Percentiles rank a stretch among this genome's conserved stretches.
phyloP scores from a whole-genome alignment of 768 basidiomycete genomes.

The Sarcomyxa edulis region DNA sequence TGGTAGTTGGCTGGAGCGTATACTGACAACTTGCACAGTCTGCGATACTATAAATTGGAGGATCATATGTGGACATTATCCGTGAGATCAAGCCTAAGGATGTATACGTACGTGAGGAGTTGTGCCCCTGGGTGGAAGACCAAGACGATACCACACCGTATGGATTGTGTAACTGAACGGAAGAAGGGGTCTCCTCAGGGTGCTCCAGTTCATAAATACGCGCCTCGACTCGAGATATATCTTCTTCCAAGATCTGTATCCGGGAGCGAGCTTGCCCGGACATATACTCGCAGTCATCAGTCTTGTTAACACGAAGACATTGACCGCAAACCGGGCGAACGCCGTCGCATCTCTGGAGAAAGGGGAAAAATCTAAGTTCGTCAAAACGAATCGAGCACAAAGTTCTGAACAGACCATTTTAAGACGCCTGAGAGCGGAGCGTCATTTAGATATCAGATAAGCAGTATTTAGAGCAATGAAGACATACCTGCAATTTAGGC shows the following conservation, averaged over 20 bases:
- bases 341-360: constrained; percentile 47
- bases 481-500: no score
- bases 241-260: constrained; percentile 41
- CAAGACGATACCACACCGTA: no score
- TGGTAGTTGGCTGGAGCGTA: no score
- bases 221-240: constrained; percentile 35
- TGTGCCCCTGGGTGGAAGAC: no score
- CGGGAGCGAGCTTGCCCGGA: constrained; percentile 32
- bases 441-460: no score
- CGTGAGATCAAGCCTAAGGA: constrained; percentile 13
- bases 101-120: no score
- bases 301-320: constrained; percentile 36
- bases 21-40: neutral
- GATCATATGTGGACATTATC: constrained; percentile 5
- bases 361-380: no score
- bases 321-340: constrained; percentile 44
- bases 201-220: constrained; percentile 38
- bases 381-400: no score
- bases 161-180: constrained; percentile 47
- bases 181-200: constrained; percentile 26
- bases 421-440: no score
- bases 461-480: no score
- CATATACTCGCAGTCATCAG: constrained; percentile 54
- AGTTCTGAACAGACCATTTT: no score
- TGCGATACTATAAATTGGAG: neutral